Base-by-base conservation (phyloP, 2,329 filamentous ascomycete genomes). In the Pseudohalonectria lignicola region DNA sequence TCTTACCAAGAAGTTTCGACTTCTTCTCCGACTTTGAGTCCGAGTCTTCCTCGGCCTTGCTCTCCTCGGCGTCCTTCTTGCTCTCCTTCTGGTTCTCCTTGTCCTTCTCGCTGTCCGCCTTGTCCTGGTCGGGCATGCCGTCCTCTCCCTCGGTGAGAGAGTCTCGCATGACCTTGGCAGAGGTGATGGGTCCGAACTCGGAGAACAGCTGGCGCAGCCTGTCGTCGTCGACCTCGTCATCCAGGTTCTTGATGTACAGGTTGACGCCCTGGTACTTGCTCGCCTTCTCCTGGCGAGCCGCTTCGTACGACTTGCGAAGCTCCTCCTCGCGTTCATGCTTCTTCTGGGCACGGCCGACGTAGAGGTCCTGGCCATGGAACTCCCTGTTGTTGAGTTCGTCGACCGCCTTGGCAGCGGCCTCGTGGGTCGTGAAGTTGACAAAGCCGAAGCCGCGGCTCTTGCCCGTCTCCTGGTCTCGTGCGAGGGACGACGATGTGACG, bases 281-380 rank as follows among this genome's bases (percentile, higher is more conserved):
- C 62, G 87, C 88, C 75, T 98, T 98, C 76, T 98, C 92, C 54
- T 93, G 74, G 54, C 92, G 90, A 53, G 87, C 87, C 55, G 90
- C 90, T 67, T 98, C 92, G 64, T 98, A 96, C 57, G 94, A 94
- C 74, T 86, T 94, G 69, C 92, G 88, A 44, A 98, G 81, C 68
- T 98, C 92, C 70, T 98, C 92, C 72, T 98, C 92, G 55, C 92
- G 92, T 73, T 98, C 92, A 62, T 96, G 92, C 76, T 98, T 98
- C 85, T 98, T 98, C 74, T 96, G 92, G 41, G 92, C 92, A 61
- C 92, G 88, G 51, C 92, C 92, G 50, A 98, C 92, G 59, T 98
- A 98, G 43, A 98, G 78, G 59, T 93, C 92, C 71, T 96, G 87
- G 44, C 86, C 84, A 57, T 83, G 84, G 74, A 94, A 87, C 37